phyloP scores from a whole-genome alignment of 139 green algal genomes.

The Chlamydomonas schloesseri region DNA sequence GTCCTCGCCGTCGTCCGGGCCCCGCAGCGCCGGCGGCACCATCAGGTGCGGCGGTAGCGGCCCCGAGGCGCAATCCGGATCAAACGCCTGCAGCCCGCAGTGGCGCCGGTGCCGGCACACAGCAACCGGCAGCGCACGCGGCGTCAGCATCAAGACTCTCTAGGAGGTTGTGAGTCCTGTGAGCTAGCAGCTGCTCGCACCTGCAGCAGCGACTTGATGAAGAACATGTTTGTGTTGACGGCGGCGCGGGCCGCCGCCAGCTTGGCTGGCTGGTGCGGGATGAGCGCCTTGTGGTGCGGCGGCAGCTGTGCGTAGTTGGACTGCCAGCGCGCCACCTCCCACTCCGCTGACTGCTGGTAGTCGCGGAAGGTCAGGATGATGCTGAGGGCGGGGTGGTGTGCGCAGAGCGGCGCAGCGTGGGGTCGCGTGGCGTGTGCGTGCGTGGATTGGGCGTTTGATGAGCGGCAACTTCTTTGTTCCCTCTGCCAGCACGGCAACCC shows the following conservation, averaged over 20 bases:
- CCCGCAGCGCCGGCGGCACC: background rate
- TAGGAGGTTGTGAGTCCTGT: too few species aligned
- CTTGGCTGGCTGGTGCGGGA: conserved; percentile 63
- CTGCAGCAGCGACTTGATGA: conserved; percentile 69
- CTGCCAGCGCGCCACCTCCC: conserved; percentile 84
- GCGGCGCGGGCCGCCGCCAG: conserved; percentile 47
- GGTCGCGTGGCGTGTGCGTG: background rate
- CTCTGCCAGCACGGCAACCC: too few species aligned
- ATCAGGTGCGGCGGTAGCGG: conserved; percentile 24
- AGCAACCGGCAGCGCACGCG: too few species aligned
- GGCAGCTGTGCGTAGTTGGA: conserved; percentile 71
- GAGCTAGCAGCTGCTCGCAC: too few species aligned
- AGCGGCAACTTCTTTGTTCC: too few species aligned
- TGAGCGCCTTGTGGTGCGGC: conserved; percentile 59
- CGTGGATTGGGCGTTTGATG: too few species aligned
- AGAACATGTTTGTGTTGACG: conserved; percentile 75
- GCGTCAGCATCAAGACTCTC: too few species aligned
- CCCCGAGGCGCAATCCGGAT: conserved; percentile 3
- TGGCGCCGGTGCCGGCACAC: too few species aligned
- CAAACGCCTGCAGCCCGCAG: background rate
- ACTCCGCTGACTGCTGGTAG: conserved; percentile 69
- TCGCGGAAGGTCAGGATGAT: conserved; percentile 79
- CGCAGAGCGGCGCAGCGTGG: too few species aligned
- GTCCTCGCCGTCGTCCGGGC: background rate
- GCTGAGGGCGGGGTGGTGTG: conserved; percentile 46